Conservation (phyloP, 257 asterid genomes). For the Nicotiana otophora region DNA sequence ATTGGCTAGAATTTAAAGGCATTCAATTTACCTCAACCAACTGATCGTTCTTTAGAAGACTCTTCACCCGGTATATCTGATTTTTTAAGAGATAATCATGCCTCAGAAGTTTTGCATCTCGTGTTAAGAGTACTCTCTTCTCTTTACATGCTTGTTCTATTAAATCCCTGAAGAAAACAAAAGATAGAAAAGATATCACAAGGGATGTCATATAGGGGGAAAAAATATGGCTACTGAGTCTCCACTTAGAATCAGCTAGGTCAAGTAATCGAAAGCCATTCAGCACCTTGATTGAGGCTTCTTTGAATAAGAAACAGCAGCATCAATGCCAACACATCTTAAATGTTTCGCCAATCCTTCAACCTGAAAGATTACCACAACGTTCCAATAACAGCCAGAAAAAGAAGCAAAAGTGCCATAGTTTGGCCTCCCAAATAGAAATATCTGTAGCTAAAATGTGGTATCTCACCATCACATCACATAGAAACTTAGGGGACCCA, state of each 20-base stretch:
- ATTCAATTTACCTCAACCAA: slow-evolving; percentile 58
- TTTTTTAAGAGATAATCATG: slow-evolving; percentile 68
- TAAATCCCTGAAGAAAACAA: slow-evolving; percentile 49
- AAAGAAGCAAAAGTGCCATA: not conserved
- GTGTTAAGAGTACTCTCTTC: slow-evolving; percentile 79
- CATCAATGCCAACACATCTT: slow-evolving; percentile 95
- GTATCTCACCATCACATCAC: slow-evolving; percentile 80
- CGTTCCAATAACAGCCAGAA: not conserved
- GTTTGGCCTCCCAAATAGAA: not conserved
- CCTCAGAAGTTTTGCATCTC: slow-evolving; percentile 82
- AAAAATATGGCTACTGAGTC: not conserved
- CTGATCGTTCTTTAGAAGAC: slow-evolving; percentile 75
- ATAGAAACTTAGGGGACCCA: slow-evolving; percentile 82
- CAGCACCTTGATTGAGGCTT: slow-evolving; percentile 77
- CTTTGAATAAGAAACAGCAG: slow-evolving; percentile 70
- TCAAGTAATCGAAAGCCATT: not conserved
- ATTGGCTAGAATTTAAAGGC: not conserved
- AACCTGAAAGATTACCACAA: slow-evolving; percentile 37
- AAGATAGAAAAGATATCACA: not conserved
- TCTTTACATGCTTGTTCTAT: slow-evolving; percentile 75
- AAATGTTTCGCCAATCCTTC: slow-evolving; percentile 96
- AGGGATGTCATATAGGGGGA: not conserved
- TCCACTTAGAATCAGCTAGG: not conserved
- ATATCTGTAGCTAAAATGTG: not conserved
- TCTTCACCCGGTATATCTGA: slow-evolving; percentile 74